Evolutionary conservation across 768 basidiomycete genomes (phyloP), one percentile per base, ranked within the genome.

Genomic region (Termitomyces sp.): DNA sequence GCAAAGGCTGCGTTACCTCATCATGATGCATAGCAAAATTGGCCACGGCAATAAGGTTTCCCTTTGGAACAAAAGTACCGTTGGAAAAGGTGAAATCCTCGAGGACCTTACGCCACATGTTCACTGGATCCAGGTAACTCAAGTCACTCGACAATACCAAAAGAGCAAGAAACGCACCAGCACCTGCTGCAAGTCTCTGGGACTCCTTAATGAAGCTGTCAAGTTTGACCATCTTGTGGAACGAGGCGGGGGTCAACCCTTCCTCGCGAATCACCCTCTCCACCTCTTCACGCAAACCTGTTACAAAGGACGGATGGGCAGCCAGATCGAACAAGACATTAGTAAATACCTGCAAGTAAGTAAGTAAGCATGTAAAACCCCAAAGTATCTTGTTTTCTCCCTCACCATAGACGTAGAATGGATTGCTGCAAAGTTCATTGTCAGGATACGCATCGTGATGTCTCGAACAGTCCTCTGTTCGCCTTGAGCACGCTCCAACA

Each of bases 211-310:
- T 25, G 25, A 25, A 25, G 25, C 25, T 25, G 25, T 25, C 25
- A 25, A 25, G 25, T 25, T 75, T 74, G 36, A 81, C 57, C 25
- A 25, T 25, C 25, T 25, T 25, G 25, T 25, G 25, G 25, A 25
- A 25, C 25, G 25, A 25, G 25, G 25, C 25, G 25, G 25, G 75
- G 0, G 69, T 67, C 70, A 78, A 80, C 20, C 74, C 80, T 46
- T 80, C 73, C 11, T 72, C 68, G 4, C 59, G 52, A n/a, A 80
- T 56, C 2, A 78, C 73, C 1, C 64, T 60, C 12, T 60, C 53
- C 17, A 81, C 71, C 66, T 85, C 83, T 63, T 78, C 75, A 0
- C 82, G 74, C 8, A 84, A 55, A 3, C 71, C 69, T 6, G 70
- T 59, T 1, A 71, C 56, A 40, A 77, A 73, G n/a, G 73, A 66